A percentile compares a stretch with the other conserved stretches of the same genome.
These are phyloP conservation scores for Plasmodium vivax DNA, from an alignment of 169 alveolate species.

Conservation along the genomic window DNA sequence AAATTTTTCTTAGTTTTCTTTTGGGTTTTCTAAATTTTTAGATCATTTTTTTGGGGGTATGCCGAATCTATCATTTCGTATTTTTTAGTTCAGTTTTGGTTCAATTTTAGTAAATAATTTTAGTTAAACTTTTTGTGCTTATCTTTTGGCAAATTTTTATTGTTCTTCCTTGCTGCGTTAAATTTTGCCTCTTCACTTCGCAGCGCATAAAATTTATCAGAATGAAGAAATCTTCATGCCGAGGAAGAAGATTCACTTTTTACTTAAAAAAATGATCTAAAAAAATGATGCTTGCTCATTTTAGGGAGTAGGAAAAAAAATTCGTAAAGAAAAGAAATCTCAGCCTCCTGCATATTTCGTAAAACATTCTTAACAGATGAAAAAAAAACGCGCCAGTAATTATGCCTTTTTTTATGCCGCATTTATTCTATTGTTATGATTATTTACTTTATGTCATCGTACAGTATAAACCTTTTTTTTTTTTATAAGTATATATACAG, in stretches of 20 bases:
- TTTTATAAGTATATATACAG: neutral
- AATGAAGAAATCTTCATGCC: neutral
- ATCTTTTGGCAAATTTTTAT: too few relatives aligned
- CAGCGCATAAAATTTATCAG: neutral
- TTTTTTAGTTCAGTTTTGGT: neutral
- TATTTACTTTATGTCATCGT: neutral
- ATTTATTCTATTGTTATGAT: neutral
- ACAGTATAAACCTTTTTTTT: neutral
- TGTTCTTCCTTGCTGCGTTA: neutral
- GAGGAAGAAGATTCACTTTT: neutral
- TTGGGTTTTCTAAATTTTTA: neutral
- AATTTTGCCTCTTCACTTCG: neutral
- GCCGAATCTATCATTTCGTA: neutral
- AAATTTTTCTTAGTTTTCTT: neutral
- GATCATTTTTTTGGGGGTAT: neutral
- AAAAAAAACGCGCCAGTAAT: neutral
- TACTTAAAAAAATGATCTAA: neutral
- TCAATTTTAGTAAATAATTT: neutral
- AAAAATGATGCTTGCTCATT: neutral
- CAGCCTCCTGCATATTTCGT: neutral
- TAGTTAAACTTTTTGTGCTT: neutral
- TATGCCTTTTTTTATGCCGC: neutral
- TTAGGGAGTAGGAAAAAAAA: neutral
- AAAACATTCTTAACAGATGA: neutral
- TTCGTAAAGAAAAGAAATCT: neutral